These are phyloP conservation scores for Phlebopus sp. DNA, from an alignment of 1,284 basidiomycete genomes.

Conservation along the genomic window DNA sequence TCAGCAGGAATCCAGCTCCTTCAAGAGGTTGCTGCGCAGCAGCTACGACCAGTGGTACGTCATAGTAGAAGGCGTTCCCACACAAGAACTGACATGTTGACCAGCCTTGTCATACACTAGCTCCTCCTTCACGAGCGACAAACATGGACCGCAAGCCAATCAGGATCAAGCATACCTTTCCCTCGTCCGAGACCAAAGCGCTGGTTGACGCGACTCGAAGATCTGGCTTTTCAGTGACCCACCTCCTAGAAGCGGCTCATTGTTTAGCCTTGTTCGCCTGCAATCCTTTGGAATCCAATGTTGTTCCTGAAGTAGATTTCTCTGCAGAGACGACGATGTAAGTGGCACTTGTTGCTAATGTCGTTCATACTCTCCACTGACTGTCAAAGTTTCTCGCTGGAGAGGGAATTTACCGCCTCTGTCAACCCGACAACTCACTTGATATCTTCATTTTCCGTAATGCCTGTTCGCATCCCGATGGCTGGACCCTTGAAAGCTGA, in stretches of 20 bases:
- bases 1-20: neutral
- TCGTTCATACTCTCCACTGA: no score
- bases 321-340: neutral
- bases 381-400: constrained; percentile 6
- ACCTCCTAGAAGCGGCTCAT: constrained; percentile 3
- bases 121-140: no score
- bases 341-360: no score
- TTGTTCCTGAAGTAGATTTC: neutral
- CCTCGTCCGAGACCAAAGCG: no score
- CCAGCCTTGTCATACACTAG: no score
- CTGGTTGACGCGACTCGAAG: neutral
- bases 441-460: constrained; percentile 6
- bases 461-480: constrained; percentile 11
- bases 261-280: neutral
- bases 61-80: no score
- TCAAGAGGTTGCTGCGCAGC: neutral
- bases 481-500: constrained; percentile 2
- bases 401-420: neutral
- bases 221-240: neutral
- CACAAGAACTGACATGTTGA: no score
- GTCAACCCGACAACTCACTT: constrained; percentile 9
- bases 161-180: no score
- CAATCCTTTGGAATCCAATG: neutral
- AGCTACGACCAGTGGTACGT: no score
- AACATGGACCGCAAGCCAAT: no score